Evolutionary conservation across 2,329 filamentous ascomycete species (phyloP).

Genomic region (Chrysosporium keratinophilum): DNA sequence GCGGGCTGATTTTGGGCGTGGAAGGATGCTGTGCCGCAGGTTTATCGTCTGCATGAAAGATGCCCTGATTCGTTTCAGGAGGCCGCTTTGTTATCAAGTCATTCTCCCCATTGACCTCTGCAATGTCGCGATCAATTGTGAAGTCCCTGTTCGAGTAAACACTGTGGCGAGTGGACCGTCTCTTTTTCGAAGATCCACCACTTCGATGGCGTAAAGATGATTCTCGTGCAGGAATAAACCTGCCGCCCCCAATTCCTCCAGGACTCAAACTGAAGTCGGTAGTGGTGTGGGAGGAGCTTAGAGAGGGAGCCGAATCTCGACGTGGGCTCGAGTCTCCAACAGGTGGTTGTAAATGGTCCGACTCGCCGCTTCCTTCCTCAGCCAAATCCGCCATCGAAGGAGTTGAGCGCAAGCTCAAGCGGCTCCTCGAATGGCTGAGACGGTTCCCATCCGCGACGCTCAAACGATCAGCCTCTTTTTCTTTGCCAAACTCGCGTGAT

Average conservation of each 20-base stretch:
- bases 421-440: slow-evolving; percentile 28
- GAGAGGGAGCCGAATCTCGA: slow-evolving; percentile 23
- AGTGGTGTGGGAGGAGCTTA: slow-evolving; percentile 26
- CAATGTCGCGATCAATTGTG: slow-evolving; percentile 31
- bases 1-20: slow-evolving; percentile 19
- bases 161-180: slow-evolving; percentile 41
- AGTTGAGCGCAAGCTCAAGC: slow-evolving; percentile 32
- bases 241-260: slow-evolving; percentile 37
- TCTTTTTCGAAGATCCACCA: slow-evolving; percentile 45
- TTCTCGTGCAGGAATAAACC: slow-evolving; percentile 55
- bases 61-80: slow-evolving; percentile 45
- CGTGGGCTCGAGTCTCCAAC: slow-evolving; percentile 7
- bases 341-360: background rate
- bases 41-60: slow-evolving; percentile 34
- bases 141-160: slow-evolving; percentile 32
- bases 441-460: slow-evolving; percentile 24
- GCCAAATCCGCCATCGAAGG: slow-evolving; percentile 36
- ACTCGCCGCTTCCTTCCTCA: slow-evolving; percentile 25
- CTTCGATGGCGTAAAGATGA: slow-evolving; percentile 54
- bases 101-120: slow-evolving; percentile 36
- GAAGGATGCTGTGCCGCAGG: slow-evolving; percentile 17
- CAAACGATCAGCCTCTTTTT: slow-evolving; percentile 31
- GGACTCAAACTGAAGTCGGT: slow-evolving; percentile 23
- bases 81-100: slow-evolving; percentile 50
- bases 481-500: slow-evolving; percentile 30